phyloP scores from a whole-genome alignment of 441 rosid species.

The Arabidopsis hybrid region DNA sequence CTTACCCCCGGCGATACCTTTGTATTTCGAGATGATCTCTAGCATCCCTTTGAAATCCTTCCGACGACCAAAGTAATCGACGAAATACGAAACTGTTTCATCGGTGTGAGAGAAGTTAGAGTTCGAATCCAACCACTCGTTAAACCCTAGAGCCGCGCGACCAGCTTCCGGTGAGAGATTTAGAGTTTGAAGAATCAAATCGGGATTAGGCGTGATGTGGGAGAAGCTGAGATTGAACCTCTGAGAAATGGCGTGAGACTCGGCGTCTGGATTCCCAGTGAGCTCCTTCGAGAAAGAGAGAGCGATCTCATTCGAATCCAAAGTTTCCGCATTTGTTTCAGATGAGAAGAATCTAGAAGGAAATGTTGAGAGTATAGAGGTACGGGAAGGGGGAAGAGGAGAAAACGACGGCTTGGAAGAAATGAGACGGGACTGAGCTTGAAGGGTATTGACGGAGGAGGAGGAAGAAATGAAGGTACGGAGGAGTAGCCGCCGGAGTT shows the following conservation, averaged over 20 bases:
- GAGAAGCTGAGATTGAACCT: conserved; percentile 78
- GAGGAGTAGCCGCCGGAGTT: conserved; percentile 57
- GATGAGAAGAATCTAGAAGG: conserved; percentile 55
- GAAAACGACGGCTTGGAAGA: conserved; percentile 5
- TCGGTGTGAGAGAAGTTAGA: conserved; percentile 65
- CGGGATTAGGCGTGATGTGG: conserved; percentile 65
- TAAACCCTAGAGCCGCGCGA: conserved; percentile 72
- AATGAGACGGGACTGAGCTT: conserved; percentile 20
- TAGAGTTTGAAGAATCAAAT: conserved; percentile 64
- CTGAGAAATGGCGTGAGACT: conserved; percentile 58
- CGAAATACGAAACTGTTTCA: conserved; percentile 72
- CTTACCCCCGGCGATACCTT: conserved; percentile 58
- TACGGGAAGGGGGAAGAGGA: conserved; percentile 12
- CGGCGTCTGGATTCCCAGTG: conserved; percentile 51
- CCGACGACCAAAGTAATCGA: conserved; percentile 86
- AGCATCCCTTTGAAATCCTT: conserved; percentile 84
- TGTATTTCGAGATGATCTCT: conserved; percentile 61
- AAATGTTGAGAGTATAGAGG: conserved; percentile 31
- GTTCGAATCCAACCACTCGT: conserved; percentile 66
- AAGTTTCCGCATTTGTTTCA: conserved; percentile 38
- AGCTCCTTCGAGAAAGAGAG: conserved; percentile 74
- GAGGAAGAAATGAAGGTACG: conserved; percentile 38
- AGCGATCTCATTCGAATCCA: conserved; percentile 55
- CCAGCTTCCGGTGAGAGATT: conserved; percentile 82
- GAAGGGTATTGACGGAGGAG: conserved; percentile 11